Percentiles rank a stretch among this genome's conserved stretches.
These are phyloP conservation scores for Fusarium heterosporum DNA, from an alignment of 2,329 filamentous ascomycete species.

Conservation along the genomic window DNA sequence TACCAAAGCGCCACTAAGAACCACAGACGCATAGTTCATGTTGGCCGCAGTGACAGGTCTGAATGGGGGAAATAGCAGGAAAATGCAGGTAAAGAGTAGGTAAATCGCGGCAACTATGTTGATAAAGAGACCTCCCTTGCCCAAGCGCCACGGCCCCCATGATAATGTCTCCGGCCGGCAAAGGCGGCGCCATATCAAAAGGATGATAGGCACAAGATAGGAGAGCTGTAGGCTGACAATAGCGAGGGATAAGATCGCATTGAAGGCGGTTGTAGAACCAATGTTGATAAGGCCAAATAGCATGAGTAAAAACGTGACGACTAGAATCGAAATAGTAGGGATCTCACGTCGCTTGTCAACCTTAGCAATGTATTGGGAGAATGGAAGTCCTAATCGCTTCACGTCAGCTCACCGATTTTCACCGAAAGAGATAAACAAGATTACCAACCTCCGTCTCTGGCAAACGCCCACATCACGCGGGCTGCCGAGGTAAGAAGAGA, in stretches of 20 bases:
- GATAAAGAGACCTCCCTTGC: constrained; percentile 20
- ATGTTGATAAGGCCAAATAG: constrained; percentile 41
- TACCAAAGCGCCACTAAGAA: constrained; percentile 22
- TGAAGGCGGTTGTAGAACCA: constrained; percentile 40
- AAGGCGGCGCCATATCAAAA: constrained; percentile 32
- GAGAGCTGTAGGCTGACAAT: constrained; percentile 32
- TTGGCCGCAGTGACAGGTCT: constrained; percentile 28
- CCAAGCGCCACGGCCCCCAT: constrained; percentile 35
- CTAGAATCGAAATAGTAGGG: constrained; percentile 14
- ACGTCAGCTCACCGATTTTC: not conserved
- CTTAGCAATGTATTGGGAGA: constrained; percentile 14
- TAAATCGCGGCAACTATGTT: constrained; percentile 25
- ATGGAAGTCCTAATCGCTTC: constrained; percentile 20
- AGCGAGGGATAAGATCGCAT: constrained; percentile 34
- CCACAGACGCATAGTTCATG: constrained; percentile 37
- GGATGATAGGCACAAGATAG: constrained; percentile 25
- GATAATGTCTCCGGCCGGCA: constrained; percentile 11
- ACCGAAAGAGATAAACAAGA: not conserved
- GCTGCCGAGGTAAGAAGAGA: constrained; percentile 30
- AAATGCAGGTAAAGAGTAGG: constrained; percentile 27
- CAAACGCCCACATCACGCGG: constrained; percentile 40
- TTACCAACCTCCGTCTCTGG: constrained; percentile 27
- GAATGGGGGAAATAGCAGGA: constrained; percentile 31
- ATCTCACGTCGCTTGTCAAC: constrained; percentile 28
- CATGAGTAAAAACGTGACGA: constrained; percentile 19